Base-by-base conservation (phyloP, 2,329 filamentous ascomycete genomes). In the Xylaria sp. region DNA sequence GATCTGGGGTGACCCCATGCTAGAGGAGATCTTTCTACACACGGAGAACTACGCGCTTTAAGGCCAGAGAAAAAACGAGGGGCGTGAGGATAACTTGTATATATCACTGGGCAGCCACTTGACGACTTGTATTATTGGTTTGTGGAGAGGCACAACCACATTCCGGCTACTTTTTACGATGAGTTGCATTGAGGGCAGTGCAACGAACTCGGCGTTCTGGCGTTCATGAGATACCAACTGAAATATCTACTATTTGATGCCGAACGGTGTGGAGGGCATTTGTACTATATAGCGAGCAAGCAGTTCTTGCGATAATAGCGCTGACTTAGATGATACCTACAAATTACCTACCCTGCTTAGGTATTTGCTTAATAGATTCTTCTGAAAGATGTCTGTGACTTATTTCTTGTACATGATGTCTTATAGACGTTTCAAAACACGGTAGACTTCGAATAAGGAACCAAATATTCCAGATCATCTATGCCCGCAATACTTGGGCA, bases 21-120 rank as follows among this genome's bases (percentile, higher is more conserved):
- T 92, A 56, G 94, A 98, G 78, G 95, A 98, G 86, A 92, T 98
- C 64, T 98, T 94, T 79, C 81, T 98, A 79, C 95, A 98, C 83
- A 93, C 94, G 3, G 95, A 98, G 85, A 98, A 98, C 80, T 98
- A 97, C 83, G 93, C 94, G 61, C 85, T 97, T 71, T 97, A 80
- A 66, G 25, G 31, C 39, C 5, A 25, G 25, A 41, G 6, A 23
- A 2, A 63, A 31, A 33, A 39, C 23, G 33, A 13, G 31, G 31
- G 23, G 9, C 25, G 13, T 55, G 28, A 28, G 62, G 46, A 36
- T 48, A 46, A 41, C 51, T 41, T 72, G 68, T 72, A 71, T 69
- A 71, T 72, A 71, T 13, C n/a, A 57, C 12, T 25, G 31, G 55
- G 28, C 28, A 52, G 41, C 52, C 5, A 25, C n/a, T 58, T 25